A percentile compares a stretch with the other conserved stretches of the same genome.
Evolutionary conservation across 306 rosid genomes (phyloP).

Genomic region (Fragaria ananassa): DNA sequence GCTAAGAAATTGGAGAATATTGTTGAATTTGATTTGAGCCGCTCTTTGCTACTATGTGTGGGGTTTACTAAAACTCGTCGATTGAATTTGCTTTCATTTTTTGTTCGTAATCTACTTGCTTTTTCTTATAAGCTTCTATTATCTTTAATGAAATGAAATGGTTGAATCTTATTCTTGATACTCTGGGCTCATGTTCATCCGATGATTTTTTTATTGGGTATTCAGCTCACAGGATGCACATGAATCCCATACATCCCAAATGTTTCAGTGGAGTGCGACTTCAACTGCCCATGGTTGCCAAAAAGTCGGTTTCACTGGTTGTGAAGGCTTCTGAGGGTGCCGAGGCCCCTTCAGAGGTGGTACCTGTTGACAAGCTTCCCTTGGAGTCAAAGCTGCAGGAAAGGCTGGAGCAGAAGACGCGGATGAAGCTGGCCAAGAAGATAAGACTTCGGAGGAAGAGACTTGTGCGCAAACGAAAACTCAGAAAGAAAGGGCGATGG

Average conservation of each 20-base stretch:
- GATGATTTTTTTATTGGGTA: background rate
- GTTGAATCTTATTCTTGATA: background rate
- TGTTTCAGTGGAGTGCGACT: slow-evolving; percentile 36
- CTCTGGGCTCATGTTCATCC: background rate
- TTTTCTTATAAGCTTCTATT: too few species aligned
- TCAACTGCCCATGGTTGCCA: slow-evolving; percentile 19
- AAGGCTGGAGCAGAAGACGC: slow-evolving; percentile 60
- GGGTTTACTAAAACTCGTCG: background rate
- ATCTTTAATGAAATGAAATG: too few species aligned
- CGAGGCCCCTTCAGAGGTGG: slow-evolving; percentile 35
- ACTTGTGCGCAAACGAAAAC: slow-evolving; percentile 62
- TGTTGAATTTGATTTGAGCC: background rate
- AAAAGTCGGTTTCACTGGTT: slow-evolving; percentile 11
- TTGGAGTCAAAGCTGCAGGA: slow-evolving; percentile 79
- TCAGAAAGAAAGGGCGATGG: slow-evolving; percentile 96
- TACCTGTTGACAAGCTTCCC: slow-evolving; percentile 65
- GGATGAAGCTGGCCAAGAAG: slow-evolving; percentile 86
- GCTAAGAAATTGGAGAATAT: background rate
- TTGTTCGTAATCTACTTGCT: background rate
- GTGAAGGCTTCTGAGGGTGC: slow-evolving; percentile 37
- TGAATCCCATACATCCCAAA: slow-evolving; percentile 36
- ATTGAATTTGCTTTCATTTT: background rate
- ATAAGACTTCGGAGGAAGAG: slow-evolving; percentile 75
- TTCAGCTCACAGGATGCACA: slow-evolving; percentile 46
- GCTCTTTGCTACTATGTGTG: background rate